phyloP scores from a whole-genome alignment of 768 basidiomycete genomes.

The Suillus brevipes region DNA sequence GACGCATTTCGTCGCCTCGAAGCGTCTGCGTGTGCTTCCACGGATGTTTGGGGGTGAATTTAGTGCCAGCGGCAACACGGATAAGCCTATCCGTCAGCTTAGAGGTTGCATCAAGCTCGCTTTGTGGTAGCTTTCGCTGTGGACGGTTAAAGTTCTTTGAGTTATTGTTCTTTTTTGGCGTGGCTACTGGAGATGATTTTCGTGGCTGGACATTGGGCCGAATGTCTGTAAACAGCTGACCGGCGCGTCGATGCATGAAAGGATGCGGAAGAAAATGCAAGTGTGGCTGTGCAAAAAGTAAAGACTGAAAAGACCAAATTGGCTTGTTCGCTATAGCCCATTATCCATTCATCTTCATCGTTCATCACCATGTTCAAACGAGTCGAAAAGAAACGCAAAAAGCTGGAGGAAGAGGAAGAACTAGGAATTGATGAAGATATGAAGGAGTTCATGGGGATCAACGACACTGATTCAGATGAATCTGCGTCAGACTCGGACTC shows the following conservation, averaged over 20 bases:
- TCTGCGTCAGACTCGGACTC: slow-evolving; percentile 50
- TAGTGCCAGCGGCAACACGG: slow-evolving; percentile 32
- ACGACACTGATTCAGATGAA: slow-evolving; percentile 78
- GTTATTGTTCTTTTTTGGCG: neutral
- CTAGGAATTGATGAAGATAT: slow-evolving; percentile 63
- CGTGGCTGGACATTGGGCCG: slow-evolving; percentile 18
- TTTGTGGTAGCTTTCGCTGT: neutral
- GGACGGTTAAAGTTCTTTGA: neutral
- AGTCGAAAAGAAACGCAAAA: slow-evolving; percentile 63
- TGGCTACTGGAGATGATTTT: slow-evolving; percentile 1
- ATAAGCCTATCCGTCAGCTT: slow-evolving; percentile 34
- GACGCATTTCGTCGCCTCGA: slow-evolving; percentile 42
- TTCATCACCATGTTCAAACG: slow-evolving; percentile 69
- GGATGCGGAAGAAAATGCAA: slow-evolving; percentile 22
- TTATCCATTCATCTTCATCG: neutral
- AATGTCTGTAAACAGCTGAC: slow-evolving; percentile 23
- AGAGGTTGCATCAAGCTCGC: slow-evolving; percentile 8
- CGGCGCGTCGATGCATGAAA: slow-evolving; percentile 31
- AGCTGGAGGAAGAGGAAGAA: slow-evolving; percentile 62
- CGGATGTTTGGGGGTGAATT: slow-evolving; percentile 22
- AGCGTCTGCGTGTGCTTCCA: slow-evolving; percentile 39
- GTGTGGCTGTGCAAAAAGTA: slow-evolving; percentile 29
- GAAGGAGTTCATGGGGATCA: slow-evolving; percentile 63
- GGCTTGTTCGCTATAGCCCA: neutral
- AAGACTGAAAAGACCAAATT: neutral